These are phyloP conservation scores for Colletotrichum euphorbiae DNA, from an alignment of 2,329 filamentous ascomycete species.

Conservation along the genomic window DNA sequence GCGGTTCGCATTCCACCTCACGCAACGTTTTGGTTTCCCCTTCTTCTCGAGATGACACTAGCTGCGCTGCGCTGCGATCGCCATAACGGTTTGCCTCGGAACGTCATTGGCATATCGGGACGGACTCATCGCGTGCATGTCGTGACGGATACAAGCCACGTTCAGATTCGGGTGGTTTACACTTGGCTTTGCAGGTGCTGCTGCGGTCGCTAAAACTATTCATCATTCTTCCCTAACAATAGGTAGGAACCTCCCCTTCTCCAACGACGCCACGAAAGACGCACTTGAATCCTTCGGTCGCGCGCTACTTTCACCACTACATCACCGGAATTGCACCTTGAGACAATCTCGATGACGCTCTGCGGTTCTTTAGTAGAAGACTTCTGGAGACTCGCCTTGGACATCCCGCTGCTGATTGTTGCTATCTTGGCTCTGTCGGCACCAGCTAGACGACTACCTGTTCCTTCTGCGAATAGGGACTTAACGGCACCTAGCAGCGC, in stretches of 20 bases:
- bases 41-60: too few relatives aligned
- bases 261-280: conserved; percentile 45
- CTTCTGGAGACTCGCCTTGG: conserved; percentile 52
- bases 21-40: too few relatives aligned
- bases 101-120: conserved; percentile 50
- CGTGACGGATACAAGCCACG: neutral
- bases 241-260: neutral
- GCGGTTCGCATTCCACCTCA: neutral
- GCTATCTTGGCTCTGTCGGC: conserved; percentile 59
- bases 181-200: conserved; percentile 49
- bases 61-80: conserved; percentile 45
- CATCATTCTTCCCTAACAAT: neutral
- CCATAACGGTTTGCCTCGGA: conserved; percentile 49
- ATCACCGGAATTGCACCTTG: conserved; percentile 53
- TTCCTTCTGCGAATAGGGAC: conserved; percentile 8
- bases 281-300: conserved; percentile 47
- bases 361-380: conserved; percentile 48
- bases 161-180: conserved; percentile 37
- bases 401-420: conserved; percentile 55
- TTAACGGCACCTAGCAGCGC: conserved; percentile 49
- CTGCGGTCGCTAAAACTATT: neutral
- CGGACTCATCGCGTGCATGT: conserved; percentile 47
- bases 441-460: conserved; percentile 47
- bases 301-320: conserved; percentile 55
- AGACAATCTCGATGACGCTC: conserved; percentile 60